Evolutionary conservation across 352 stramenopile species (phyloP).

Genomic region (Phytophthora ohioensis): DNA sequence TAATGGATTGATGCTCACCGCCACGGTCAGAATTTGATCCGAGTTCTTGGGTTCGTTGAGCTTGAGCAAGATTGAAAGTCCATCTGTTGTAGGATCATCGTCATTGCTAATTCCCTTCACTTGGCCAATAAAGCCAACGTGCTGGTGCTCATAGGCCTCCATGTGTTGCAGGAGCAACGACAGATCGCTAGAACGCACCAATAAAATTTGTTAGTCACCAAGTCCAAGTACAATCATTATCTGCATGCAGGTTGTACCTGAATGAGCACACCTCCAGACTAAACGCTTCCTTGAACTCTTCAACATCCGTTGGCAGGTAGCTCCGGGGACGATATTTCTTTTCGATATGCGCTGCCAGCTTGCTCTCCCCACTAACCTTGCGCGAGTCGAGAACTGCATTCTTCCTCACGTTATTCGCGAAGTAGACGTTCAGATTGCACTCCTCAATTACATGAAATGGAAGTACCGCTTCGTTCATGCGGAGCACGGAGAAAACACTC

Average conservation of each 20-base stretch:
- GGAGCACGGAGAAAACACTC: slow-evolving; percentile 51
- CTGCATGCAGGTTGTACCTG: slow-evolving; percentile 25
- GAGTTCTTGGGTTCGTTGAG: slow-evolving; percentile 30
- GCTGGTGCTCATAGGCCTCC: slow-evolving; percentile 41
- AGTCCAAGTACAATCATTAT: slow-evolving; percentile 1
- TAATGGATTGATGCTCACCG: slow-evolving; percentile 31
- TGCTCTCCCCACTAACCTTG: slow-evolving; percentile 33
- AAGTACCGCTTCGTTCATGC: slow-evolving; percentile 42
- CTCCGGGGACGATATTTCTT: slow-evolving; percentile 45
- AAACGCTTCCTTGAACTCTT: slow-evolving; percentile 41
- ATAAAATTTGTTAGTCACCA: slow-evolving; percentile 6
- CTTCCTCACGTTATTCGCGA: slow-evolving; percentile 44
- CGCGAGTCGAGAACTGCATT: slow-evolving; percentile 19
- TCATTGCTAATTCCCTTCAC: slow-evolving; percentile 18
- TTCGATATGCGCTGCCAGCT: slow-evolving; percentile 30
- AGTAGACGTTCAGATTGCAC: slow-evolving; percentile 45
- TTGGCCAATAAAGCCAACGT: slow-evolving; percentile 40
- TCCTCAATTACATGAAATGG: slow-evolving; percentile 51
- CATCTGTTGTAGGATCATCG: slow-evolving; percentile 1
- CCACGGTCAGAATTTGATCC: slow-evolving; percentile 31
- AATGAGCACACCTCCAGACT: slow-evolving; percentile 35
- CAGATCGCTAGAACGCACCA: slow-evolving; percentile 32
- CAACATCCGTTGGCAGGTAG: slow-evolving; percentile 22
- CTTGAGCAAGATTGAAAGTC: slow-evolving; percentile 26
- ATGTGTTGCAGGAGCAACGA: slow-evolving; percentile 15